Evolutionary conservation across 208 protist genomes (phyloP), one percentile per base, ranked within the genome.

Genomic region (Wallacemonas collosoma): DNA sequence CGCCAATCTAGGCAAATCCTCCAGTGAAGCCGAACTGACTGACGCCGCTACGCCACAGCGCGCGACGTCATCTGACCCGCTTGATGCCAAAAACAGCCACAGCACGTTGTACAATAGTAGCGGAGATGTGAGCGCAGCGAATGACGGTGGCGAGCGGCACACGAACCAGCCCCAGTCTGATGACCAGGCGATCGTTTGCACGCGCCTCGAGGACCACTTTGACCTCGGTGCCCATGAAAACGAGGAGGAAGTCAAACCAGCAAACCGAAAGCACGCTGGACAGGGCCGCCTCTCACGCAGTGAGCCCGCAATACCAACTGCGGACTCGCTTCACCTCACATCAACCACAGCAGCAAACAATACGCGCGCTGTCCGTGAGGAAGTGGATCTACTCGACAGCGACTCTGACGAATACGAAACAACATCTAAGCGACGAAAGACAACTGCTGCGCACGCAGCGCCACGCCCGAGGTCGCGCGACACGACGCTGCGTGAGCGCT

Each of bases 401-500:
- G 45, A 61, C 41, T 43, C 51, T 44, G 64, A 66, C 45, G 53
- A 60, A 36, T 11, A 38, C 5, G 51, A 56, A 41, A 15, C 17
- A 17, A 35, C 38, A 36, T 4, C 36, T 47, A 0, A 36, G 36
- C 45, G 45, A 12, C 45, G 45, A 6, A 62, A 36, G 14, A 7
- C 56, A 11, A 9, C 17, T 15, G 17, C 54, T 39, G 35, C 1
- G 53, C 41, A 3, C 35, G 50, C 12, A 50, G 57, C 2, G 12
- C 47, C 43, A 64, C 67, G 4, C 36, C 45, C 43, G 26, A 70
- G 70, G 9, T 26, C 76, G 3, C 75, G 80, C n/a, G 66, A 77
- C 41, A 66, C 58, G 26, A 75, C 80, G 5, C 72, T 85, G 55
- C 69, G 48, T 1, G 72, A 81, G 60, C 56, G 72, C 44, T 81